Conservation (phyloP, 1,139 yeast species). For the Pichia sp. region DNA sequence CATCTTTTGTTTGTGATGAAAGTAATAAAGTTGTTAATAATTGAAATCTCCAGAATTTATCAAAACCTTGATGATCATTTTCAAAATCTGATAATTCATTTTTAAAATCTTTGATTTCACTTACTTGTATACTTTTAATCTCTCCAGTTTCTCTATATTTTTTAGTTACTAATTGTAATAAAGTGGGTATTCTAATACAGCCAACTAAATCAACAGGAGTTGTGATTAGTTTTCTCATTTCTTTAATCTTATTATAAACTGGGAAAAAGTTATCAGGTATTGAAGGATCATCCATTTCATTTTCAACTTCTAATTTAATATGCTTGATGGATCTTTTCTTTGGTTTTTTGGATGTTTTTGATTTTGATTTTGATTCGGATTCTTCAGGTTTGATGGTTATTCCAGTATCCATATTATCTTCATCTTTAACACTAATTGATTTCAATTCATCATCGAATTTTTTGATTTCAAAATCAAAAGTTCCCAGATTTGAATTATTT, state of each 20-base stretch:
- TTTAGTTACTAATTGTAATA: slow-evolving; percentile 26
- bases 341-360: neutral
- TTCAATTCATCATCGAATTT: slow-evolving; percentile 6
- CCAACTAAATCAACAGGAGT: slow-evolving; percentile 92
- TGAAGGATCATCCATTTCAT: neutral
- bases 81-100: neutral
- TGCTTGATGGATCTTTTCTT: slow-evolving; percentile 4
- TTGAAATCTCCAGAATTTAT: slow-evolving; percentile 50
- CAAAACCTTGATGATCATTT: slow-evolving; percentile 4
- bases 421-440: neutral
- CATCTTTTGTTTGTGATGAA: slow-evolving; percentile 91
- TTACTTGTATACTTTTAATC: slow-evolving; percentile 5
- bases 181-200: slow-evolving; percentile 67
- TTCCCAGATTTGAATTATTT: neutral
- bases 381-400: neutral
- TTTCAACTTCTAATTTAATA: slow-evolving; percentile 8
- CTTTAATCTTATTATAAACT: slow-evolving; percentile 56
- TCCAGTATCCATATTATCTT: neutral
- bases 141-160: slow-evolving; percentile 3
- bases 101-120: slow-evolving; percentile 2
- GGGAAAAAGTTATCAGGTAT: slow-evolving; percentile 45
- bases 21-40: slow-evolving; percentile 75
- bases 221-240: slow-evolving; percentile 53
- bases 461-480: slow-evolving; percentile 5
- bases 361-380: neutral